A percentile compares a stretch with the other conserved stretches of the same genome.
These are phyloP conservation scores for Raffaelea albimanens DNA, from an alignment of 2,329 filamentous ascomycete genomes.

Conservation along the genomic window DNA sequence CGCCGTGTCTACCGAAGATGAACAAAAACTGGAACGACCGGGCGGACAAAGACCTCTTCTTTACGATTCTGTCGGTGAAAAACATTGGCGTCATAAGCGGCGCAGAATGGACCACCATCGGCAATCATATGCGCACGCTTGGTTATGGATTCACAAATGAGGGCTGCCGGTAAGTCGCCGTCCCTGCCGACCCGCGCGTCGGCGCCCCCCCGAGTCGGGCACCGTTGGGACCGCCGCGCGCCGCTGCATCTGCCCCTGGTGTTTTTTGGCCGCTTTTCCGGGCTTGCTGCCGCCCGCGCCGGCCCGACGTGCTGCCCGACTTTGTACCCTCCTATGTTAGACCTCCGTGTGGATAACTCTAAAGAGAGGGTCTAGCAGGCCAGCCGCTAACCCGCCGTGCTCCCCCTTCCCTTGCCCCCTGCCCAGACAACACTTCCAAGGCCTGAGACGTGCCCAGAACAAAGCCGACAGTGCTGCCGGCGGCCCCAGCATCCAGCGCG, in stretches of 20 bases:
- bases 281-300: background rate
- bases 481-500: constrained; percentile 21
- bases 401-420: background rate
- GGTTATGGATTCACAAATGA: constrained; percentile 57
- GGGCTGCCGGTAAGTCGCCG: constrained; percentile 45
- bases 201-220: background rate
- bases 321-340: constrained; percentile 9
- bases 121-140: constrained; percentile 48
- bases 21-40: constrained; percentile 54
- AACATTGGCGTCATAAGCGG: constrained; percentile 55
- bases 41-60: constrained; percentile 54
- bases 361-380: too few species aligned
- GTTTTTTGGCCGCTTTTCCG: background rate
- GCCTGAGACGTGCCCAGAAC: constrained; percentile 44
- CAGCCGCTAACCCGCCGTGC: too few species aligned
- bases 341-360: too few species aligned
- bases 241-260: background rate
- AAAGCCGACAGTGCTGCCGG: constrained; percentile 33
- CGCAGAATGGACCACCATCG: constrained; percentile 52
- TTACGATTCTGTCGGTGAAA: constrained; percentile 52
- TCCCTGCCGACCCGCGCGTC: constrained; percentile 2
- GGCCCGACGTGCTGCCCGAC: background rate
- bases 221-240: background rate
- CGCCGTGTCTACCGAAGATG: constrained; percentile 26
- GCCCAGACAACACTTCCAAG: constrained; percentile 50